Conservation (phyloP, 306 rosid species). For the Gastrolobium villosum region DNA sequence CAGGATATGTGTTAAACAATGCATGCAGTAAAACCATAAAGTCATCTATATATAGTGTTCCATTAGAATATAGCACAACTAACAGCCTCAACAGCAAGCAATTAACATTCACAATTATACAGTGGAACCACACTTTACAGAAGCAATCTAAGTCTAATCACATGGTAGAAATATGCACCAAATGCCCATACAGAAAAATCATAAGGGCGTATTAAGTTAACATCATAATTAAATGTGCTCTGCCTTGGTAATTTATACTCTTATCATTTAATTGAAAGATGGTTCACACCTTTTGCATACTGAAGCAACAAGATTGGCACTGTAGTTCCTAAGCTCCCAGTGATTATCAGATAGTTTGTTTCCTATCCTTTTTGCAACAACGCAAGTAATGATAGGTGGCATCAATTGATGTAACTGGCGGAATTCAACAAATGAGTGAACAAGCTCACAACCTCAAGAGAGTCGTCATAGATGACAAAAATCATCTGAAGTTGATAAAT, state of each 20-base stretch:
- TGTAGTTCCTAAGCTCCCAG: constrained; percentile 93
- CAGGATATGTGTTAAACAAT: neutral
- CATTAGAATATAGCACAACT: constrained; percentile 3
- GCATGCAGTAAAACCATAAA: neutral
- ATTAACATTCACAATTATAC: neutral
- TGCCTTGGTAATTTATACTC: constrained; percentile 2
- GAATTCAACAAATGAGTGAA: constrained; percentile 45
- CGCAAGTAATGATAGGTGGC: constrained; percentile 92
- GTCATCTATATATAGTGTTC: neutral
- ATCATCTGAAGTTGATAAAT: constrained; percentile 23
- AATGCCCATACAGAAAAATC: neutral
- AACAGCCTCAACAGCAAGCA: constrained; percentile 32
- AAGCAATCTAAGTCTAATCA: constrained; percentile 1
- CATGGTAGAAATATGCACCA: constrained; percentile 9
- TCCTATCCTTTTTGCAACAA: constrained; percentile 85
- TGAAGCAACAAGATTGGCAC: constrained; percentile 80
- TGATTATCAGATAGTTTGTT: constrained; percentile 81
- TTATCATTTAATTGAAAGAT: constrained; percentile 37
- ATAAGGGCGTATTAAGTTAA: constrained; percentile 6
- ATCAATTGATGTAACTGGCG: constrained; percentile 91
- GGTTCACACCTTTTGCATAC: constrained; percentile 83
- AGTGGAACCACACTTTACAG: constrained; percentile 12
- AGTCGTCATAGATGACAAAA: constrained; percentile 25
- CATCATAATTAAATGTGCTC: constrained; percentile 23
- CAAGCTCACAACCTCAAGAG: constrained; percentile 34